Evolutionary conservation across 805 yeast genomes (phyloP), one percentile per base, ranked within the genome.

Genomic region (Ogataea trehaloabstinens): DNA sequence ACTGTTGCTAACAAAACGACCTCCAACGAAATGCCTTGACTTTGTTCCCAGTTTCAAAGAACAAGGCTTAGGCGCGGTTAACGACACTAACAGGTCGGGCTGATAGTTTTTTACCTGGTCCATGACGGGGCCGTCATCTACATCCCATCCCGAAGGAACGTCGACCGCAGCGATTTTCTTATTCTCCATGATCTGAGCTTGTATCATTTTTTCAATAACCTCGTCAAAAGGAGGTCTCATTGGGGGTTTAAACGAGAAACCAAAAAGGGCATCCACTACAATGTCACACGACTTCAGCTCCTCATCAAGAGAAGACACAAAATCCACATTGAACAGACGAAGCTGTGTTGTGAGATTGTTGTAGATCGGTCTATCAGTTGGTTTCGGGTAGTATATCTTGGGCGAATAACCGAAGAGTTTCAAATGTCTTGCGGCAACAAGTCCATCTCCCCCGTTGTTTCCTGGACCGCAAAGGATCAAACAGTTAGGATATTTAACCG

Each of bases 81-180:
- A 66, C 35, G 95, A 84, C 7, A 93, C 80, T 34, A 93, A 67
- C 48, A 80, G 78, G 5, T 72, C 61, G 0, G 97, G 95, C 19
- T 67, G 67, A 15, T 61, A 64, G 12, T 58, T 45, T 7, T 39
- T 38, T 6, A 56, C 55, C 13, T 67, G 54, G 0, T 59, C 63
- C 8, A 65, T 61, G 2, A 60, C 63, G 0, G 93, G 95, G 0
- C 99, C 99, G 6, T 72, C 55, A 54, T 93, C 95, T 8, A 93
- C 98, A 55, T 90, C 91, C 99, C 99, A 93, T 0, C 97, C 96
- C 2, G 95, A 85, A 0, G 99, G 99, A 33, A 91, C 78, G 60
- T 93, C 99, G 2, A 93, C 85, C 0, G 95, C 77, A 0, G 86
- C 74, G 2, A 89, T 75, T 1, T 90, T 91, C 2, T 78, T 41